phyloP scores from a whole-genome alignment of 2,329 filamentous ascomycete genomes.

The Colletotrichum tropicicola region DNA sequence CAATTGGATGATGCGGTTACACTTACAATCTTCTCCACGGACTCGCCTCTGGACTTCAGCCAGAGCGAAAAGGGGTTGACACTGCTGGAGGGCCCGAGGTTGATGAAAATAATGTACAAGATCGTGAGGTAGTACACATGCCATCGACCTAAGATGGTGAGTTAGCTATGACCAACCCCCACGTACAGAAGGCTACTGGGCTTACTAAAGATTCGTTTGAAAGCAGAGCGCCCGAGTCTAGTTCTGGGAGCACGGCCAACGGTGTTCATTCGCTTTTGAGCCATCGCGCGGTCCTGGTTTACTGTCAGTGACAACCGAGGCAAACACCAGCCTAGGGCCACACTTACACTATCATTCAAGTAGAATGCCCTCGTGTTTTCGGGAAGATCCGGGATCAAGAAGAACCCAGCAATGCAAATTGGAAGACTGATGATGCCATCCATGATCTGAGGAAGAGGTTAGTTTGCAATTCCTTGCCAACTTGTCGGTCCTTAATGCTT shows the following conservation, averaged over 20 bases:
- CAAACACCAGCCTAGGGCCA: fast-evolving
- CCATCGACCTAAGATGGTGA: slow-evolving; percentile 34
- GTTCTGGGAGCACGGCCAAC: slow-evolving; percentile 61
- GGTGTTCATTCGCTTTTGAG: slow-evolving; percentile 33
- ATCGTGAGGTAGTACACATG: slow-evolving; percentile 46
- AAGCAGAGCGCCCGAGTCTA: slow-evolving; percentile 52
- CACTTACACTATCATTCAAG: slow-evolving; percentile 30
- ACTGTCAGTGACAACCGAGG: neutral
- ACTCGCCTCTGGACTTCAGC: slow-evolving; percentile 51
- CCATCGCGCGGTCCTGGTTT: slow-evolving; percentile 3
- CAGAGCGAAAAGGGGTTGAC: slow-evolving; percentile 48
- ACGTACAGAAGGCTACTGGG: neutral
- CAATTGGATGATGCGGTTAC: no score
- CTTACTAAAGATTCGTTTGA: slow-evolving; percentile 22
- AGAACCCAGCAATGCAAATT: slow-evolving; percentile 48
- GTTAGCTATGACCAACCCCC: neutral
- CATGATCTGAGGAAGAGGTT: slow-evolving; percentile 40
- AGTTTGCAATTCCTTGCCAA: neutral
- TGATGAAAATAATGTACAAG: slow-evolving; percentile 56
- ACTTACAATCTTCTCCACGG: slow-evolving; percentile 60
- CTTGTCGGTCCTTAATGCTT: neutral
- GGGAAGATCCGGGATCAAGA: slow-evolving; percentile 46
- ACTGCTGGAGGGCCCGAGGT: slow-evolving; percentile 50
- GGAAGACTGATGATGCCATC: slow-evolving; percentile 52
- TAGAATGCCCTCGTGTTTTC: slow-evolving; percentile 40